A percentile compares a stretch with the other conserved stretches of the same genome.
phyloP scores from a whole-genome alignment of 179 eudicot species.

The Patellifolia procumbens region DNA sequence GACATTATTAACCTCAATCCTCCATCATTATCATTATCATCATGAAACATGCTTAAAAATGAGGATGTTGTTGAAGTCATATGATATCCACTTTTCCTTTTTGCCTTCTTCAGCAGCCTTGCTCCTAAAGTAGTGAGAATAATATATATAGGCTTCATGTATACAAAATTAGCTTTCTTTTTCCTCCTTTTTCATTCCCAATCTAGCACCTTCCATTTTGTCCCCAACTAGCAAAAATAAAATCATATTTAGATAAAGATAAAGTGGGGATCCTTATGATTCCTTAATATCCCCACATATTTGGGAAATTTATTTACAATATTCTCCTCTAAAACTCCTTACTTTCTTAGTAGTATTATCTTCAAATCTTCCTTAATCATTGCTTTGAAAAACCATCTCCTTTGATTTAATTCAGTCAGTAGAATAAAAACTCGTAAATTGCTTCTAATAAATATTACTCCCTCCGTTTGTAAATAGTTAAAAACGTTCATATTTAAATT shows the following conservation, averaged over 20 bases:
- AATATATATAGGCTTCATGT: constrained; percentile 24
- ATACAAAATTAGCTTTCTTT: constrained; percentile 24
- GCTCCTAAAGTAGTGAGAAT: background rate
- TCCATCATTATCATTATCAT: no score
- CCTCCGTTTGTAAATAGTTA: no score
- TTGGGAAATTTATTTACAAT: constrained; percentile 17
- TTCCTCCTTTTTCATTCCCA: background rate
- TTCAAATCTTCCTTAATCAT: background rate
- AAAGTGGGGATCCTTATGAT: constrained; percentile 23
- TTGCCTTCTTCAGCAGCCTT: background rate
- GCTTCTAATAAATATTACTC: background rate
- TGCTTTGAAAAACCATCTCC: background rate
- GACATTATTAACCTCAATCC: no score
- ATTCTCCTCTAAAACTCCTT: background rate
- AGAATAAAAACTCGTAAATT: background rate
- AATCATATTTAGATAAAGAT: background rate
- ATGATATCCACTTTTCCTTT: background rate
- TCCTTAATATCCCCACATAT: constrained; percentile 25
- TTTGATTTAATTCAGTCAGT: background rate
- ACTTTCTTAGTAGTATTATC: background rate
- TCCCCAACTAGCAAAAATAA: constrained; percentile 5
- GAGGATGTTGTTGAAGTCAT: no score
- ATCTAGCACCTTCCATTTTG: constrained; percentile 31
- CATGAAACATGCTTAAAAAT: background rate
- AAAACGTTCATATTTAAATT: no score